Base-by-base conservation (phyloP, 1,139 yeast species). In the Wickerhamomyces sp. region DNA sequence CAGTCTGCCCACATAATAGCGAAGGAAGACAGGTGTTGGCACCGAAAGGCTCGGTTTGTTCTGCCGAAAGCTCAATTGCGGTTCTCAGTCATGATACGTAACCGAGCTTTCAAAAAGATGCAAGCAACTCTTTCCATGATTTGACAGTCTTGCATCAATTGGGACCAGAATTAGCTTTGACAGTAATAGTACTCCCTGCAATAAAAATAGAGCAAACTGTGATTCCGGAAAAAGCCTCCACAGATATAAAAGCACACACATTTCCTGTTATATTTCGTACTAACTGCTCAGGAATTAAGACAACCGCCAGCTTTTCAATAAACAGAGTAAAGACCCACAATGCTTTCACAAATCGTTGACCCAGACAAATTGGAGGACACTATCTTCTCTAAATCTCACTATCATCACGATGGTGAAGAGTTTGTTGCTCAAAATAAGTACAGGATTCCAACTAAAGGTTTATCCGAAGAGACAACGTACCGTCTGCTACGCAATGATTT, bases 401-500 rank as follows among this genome's bases (percentile, higher is more conserved):
- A 51, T 32, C 55, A 50, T 3, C 35, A 37, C 14, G 34, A 35
- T 17, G 50, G 47, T 23, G 28, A 32, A 5, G 44, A 42, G 16
- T 39, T 46, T 12, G 37, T 46, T 18, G 40, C 55, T 16, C 45
- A 45, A 40, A 52, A 55, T 37, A 73, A 73, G 51, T 75, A 69
- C 60, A 62, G 63, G 39, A 65, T 87, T 33, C 89, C 89, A 2
- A 57, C 66, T 22, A 49, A 66, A 12, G 83, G 91, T 1, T 59
- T 79, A 35, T 61, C 67, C 8, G 62, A 72, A 5, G 61, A 63
- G 7, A 61, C 68, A 43, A 82, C 86, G 8, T 80, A 78, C 53
- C 70, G 76, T 33, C 63, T 83, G 53, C 68, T 88, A 44, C 75
- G 70, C 44, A 84, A 83, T 51, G 95, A 84, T 48, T 67, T 88